Percentiles rank a stretch among this genome's conserved stretches.
Conservation (phyloP, 257 asterid species). For the Gentiana dahurica region DNA sequence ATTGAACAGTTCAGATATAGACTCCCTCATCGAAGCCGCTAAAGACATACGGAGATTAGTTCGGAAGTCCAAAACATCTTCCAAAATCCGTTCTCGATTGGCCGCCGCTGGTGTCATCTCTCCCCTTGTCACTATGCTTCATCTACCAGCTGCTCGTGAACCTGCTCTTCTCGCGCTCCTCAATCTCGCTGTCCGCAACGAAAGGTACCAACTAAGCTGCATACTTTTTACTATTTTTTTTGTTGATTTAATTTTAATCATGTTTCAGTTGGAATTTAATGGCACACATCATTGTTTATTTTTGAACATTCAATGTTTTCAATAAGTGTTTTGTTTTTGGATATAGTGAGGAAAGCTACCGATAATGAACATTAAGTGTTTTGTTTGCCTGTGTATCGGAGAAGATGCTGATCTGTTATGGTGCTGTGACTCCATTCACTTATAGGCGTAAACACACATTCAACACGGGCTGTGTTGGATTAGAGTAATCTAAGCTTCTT, state of each 20-base stretch:
- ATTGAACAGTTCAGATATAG: constrained; percentile 46
- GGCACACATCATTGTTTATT: no score
- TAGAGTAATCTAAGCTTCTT: no score
- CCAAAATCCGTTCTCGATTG: constrained; percentile 62
- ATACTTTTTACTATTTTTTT: background rate
- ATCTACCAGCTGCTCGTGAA: constrained; percentile 53
- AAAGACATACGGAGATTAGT: constrained; percentile 64
- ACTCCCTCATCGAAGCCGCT: constrained; percentile 67
- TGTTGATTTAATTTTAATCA: background rate
- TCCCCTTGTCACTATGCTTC: constrained; percentile 77
- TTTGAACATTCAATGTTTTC: no score
- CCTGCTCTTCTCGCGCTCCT: constrained; percentile 82
- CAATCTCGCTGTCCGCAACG: constrained; percentile 85
- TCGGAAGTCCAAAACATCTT: constrained; percentile 44
- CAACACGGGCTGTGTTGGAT: no score
- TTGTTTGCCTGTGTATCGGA: no score
- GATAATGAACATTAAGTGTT: no score
- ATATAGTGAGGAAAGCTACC: no score
- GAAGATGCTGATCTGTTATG: no score
- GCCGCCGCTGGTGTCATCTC: constrained; percentile 81
- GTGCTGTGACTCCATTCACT: no score
- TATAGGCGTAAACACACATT: no score
- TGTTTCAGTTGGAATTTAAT: no score
- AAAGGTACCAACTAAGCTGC: constrained; percentile 28
- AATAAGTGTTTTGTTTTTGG: no score